phyloP scores from a whole-genome alignment of 1,284 basidiomycete species.

The Puccinia novopanici region DNA sequence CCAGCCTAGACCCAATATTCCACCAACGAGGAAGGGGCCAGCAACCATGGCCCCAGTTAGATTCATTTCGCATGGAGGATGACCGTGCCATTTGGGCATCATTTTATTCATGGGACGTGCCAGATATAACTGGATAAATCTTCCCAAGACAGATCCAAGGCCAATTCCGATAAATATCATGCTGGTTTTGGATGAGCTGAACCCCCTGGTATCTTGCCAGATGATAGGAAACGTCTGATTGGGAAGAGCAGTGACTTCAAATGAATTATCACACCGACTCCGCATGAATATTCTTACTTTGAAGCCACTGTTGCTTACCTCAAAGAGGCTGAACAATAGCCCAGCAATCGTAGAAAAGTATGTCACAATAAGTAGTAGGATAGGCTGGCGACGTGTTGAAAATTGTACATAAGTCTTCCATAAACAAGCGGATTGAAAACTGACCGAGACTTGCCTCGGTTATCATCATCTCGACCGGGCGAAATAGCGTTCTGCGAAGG shows the following conservation, averaged over 20 bases:
- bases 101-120: constrained; percentile 64
- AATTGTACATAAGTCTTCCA: neutral
- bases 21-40: constrained; percentile 65
- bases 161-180: constrained; percentile 72
- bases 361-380: constrained; percentile 69
- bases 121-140: constrained; percentile 53
- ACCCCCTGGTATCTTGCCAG: constrained; percentile 66
- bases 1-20: constrained; percentile 75
- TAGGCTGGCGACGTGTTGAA: constrained; percentile 60
- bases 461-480: constrained; percentile 69
- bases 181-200: constrained; percentile 66
- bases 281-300: neutral
- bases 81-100: constrained; percentile 63
- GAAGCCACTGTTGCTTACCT: constrained; percentile 3
- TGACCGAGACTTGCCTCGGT: constrained; percentile 60
- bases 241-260: neutral
- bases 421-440: neutral
- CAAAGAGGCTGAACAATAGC: constrained; percentile 63
- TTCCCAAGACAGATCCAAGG: constrained; percentile 68
- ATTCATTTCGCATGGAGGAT: constrained; percentile 69
- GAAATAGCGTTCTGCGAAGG: constrained; percentile 65
- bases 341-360: constrained; percentile 69
- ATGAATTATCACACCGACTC: neutral
- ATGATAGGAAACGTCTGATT: constrained; percentile 60
- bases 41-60: constrained; percentile 66